Evolutionary conservation across 164 flowering plant genomes (phyloP), one percentile per base, ranked within the genome.

Genomic region (Sextonia rubra): DNA sequence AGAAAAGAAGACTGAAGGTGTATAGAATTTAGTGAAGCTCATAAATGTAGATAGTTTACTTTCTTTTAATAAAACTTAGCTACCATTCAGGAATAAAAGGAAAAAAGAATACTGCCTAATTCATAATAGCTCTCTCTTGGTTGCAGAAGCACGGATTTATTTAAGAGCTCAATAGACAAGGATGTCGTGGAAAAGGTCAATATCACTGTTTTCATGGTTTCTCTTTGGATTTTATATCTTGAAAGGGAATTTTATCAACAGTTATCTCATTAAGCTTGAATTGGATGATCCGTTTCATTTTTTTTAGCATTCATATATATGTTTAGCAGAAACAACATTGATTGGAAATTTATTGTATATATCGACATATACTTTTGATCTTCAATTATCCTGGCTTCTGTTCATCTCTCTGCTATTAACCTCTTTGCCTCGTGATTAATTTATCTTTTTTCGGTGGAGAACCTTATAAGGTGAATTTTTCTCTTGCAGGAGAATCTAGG

Each of bases 181-280:
- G 99, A 91, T 73, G 91, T 93, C 69, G 98, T 93, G 71, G 91
- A 92, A 82, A 96, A 93, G 98, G 99, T 93, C 3, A 74, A 85
- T 76, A 17, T 2, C 25, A 30, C 23, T 56, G 48, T 27, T 17
- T 44, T 58, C 55, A 22, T 68, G 56, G 12, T 23, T 29, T 58
- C n/a, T 30, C 9, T 23, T 12, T 3, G 22, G 37, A n/a, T n/a
- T n/a, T n/a, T n/a, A n/a, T n/a, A n/a, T n/a, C n/a, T n/a, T n/a
- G n/a, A n/a, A n/a, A n/a, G n/a, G n/a, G n/a, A n/a, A n/a, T 64
- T 64, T 64, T 64, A 26, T 24, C 30, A 15, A 20, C 30, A 0
- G 5, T 25, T 27, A 26, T 24, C 32, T 27, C 32, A 24, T 25
- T 15, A 24, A 24, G 14, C 32, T 12, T 17, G 30, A 64, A 24